Conservation (phyloP, 2,329 filamentous ascomycete species). For the Tolypocladium ophioglossoides region DNA sequence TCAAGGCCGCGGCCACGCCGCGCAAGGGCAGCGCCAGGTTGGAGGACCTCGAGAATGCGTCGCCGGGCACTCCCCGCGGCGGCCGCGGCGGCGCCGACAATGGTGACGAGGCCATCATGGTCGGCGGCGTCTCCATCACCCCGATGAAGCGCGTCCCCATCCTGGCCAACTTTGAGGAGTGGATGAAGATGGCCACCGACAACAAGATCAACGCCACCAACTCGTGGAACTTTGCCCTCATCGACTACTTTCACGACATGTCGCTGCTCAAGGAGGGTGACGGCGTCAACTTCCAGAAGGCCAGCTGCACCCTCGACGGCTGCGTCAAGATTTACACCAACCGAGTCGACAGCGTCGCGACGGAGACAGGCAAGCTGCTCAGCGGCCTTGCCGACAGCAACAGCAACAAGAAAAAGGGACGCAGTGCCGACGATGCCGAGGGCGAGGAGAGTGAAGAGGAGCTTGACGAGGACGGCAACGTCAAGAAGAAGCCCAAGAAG, state of each 20-base stretch:
- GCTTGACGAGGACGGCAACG: constrained; percentile 49
- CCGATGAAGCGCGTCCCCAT: constrained; percentile 95
- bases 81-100: constrained; percentile 27
- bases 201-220: constrained; percentile 98
- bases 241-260: constrained; percentile 99
- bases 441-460: constrained; percentile 58
- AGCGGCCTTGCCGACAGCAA: constrained; percentile 87
- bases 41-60: constrained; percentile 46
- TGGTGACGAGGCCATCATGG: constrained; percentile 50
- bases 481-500: constrained; percentile 57
- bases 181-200: constrained; percentile 99
- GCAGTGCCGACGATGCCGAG: constrained; percentile 52
- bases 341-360: constrained; percentile 94
- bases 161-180: constrained; percentile 96
- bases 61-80: constrained; percentile 39
- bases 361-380: constrained; percentile 88
- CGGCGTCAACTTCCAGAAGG: constrained; percentile 96
- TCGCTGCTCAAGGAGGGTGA: constrained; percentile 92
- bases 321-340: constrained; percentile 99
- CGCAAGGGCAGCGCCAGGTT: constrained; percentile 52
- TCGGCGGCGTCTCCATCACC: constrained; percentile 68
- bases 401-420: constrained; percentile 63
- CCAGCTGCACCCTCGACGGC: constrained; percentile 91
- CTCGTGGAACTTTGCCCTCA: constrained; percentile 99
- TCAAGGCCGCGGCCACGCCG: constrained; percentile 61